Conservation (phyloP, 805 yeast genomes). For the Wickerhamiella nectarea region DNA sequence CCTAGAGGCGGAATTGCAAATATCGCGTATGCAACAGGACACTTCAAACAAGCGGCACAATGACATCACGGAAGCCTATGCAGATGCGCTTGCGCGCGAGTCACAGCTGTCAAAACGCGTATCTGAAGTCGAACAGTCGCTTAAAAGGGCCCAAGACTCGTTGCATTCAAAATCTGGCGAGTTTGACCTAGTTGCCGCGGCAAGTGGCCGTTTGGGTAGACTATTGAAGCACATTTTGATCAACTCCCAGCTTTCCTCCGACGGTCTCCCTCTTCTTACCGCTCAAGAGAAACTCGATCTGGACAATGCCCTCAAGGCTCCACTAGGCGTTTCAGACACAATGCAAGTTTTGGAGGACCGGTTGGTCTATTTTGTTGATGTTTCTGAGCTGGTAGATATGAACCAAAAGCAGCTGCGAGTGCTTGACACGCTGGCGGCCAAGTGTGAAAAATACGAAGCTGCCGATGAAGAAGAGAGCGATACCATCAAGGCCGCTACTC, state of each 20-base stretch:
- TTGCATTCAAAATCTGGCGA: no score
- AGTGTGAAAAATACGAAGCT: conserved; percentile 51
- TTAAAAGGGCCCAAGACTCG: no score
- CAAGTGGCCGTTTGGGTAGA: conserved; percentile 53
- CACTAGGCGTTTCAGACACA: background rate
- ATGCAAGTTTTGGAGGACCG: conserved; percentile 31
- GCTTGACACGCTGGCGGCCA: conserved; percentile 32
- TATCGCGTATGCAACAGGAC: no score
- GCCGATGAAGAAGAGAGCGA: conserved; percentile 20
- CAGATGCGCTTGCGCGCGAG: background rate
- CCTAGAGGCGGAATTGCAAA: no score
- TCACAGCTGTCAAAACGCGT: background rate
- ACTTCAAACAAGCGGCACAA: background rate
- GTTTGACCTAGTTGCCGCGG: no score
- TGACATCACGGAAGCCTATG: background rate
- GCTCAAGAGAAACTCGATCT: conserved; percentile 52
- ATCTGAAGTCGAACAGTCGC: background rate
- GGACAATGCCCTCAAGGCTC: conserved; percentile 35
- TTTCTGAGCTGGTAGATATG: conserved; percentile 55
- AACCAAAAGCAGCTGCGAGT: conserved; percentile 60
- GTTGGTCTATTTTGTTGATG: conserved; percentile 52
- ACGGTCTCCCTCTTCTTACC: conserved; percentile 48
- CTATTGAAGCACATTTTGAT: conserved; percentile 68
- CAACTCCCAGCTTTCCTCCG: conserved; percentile 41
- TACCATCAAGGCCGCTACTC: conserved; percentile 26